Conservation (phyloP, 345 rosid species). For the Gossypium mustelinum region DNA sequence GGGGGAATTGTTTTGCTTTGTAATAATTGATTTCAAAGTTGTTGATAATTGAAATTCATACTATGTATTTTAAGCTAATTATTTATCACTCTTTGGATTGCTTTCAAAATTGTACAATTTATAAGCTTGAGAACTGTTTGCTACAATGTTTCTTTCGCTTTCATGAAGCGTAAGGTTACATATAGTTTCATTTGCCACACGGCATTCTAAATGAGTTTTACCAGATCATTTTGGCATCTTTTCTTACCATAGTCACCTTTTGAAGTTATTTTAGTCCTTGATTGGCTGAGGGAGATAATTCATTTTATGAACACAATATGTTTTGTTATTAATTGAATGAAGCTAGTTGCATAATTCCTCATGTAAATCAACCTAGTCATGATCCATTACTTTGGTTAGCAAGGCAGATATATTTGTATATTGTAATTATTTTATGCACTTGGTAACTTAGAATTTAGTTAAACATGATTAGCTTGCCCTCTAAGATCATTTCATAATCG, state of each 20-base stretch:
- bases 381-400: not conserved
- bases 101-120: not conserved
- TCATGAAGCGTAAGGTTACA: not conserved
- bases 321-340: not conserved
- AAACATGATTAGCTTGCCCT: not conserved
- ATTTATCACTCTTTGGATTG: not conserved
- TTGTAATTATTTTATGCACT: not conserved
- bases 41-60: not conserved
- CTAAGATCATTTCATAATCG: not conserved
- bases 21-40: not conserved
- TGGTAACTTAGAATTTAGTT: not conserved
- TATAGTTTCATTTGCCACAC: not conserved
- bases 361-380: not conserved
- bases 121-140: not conserved
- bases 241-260: not conserved
- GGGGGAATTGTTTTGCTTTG: not conserved
- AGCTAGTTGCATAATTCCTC: not conserved
- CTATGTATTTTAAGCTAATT: not conserved
- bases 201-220: not conserved
- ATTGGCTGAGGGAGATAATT: not conserved
- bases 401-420: not conserved
- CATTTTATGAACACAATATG: not conserved
- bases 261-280: not conserved
- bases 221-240: not conserved
- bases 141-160: not conserved